Evolutionary conservation across 805 yeast species (phyloP), one percentile per base, ranked within the genome.

Genomic region (Ogataea ramenticola): DNA sequence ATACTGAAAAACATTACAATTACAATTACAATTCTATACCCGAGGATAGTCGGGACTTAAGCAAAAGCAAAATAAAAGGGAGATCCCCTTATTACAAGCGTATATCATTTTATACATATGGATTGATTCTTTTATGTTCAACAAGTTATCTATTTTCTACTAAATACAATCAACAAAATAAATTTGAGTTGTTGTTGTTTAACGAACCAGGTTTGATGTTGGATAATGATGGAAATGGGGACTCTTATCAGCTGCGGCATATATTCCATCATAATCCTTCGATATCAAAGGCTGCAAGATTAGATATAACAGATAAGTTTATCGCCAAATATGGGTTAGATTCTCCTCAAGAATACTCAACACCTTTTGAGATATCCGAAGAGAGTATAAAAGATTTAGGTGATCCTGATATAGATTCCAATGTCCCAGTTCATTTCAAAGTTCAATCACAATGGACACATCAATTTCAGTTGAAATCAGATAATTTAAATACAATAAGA

Each of bases 221-320:
- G 10, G 10, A 6, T 8, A 22, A n/a, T n/a, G n/a, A 36, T 10
- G 14, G 15, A 11, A 24, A 36, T 7, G 11, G 15, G 6, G 17
- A 26, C 27, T n/a, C 17, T 11, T 34, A 19, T 34, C 37, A 30
- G n/a, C 20, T 39, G 9, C 35, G 41, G 15, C 41, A 39, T 31
- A 39, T 39, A 16, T 21, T 21, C 7, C 41, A 39, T 22, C 10
- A 31, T 21, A 39, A 31, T n/a, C 41, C 41, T 3, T 16, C 14
- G 17, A 12, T 15, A 22, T 10, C 20, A 10, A 39, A 10, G 6
- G 8, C 30, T 15, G 24, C 17, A 2, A 30, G 26, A 31, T 55
- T 80, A 39, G 83, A 79, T 50, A 61, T 77, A 11, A 74, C 80
- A 0, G 64, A 64, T 0, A 61, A 58, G 36, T 71, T 68, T 49